A percentile compares a stretch with the other conserved stretches of the same genome.
Conservation (phyloP, 345 rosid genomes). For the Gossypium herbaceum region DNA sequence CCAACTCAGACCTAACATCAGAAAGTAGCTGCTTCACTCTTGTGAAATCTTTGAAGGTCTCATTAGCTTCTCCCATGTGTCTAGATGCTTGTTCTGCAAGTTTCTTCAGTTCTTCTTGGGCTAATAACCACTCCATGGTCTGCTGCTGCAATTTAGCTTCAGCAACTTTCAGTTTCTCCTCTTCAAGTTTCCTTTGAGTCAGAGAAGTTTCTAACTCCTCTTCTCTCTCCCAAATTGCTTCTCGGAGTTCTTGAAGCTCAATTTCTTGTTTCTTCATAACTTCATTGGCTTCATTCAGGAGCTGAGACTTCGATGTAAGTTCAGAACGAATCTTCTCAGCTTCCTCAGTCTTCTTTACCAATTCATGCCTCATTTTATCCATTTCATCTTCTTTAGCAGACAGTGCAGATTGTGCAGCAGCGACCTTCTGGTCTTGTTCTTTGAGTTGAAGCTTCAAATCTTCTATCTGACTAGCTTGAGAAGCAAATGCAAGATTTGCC, state of each 20-base stretch:
- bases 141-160: slow-evolving; percentile 61
- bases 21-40: slow-evolving; percentile 67
- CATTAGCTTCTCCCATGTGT: slow-evolving; percentile 43
- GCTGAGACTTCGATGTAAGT: slow-evolving; percentile 45
- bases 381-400: slow-evolving; percentile 54
- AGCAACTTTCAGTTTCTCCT: slow-evolving; percentile 55
- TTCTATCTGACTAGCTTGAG: slow-evolving; percentile 67
- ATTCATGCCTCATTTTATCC: slow-evolving; percentile 43
- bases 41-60: slow-evolving; percentile 51
- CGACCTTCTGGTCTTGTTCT: slow-evolving; percentile 51
- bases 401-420: slow-evolving; percentile 39
- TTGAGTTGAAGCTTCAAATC: slow-evolving; percentile 49
- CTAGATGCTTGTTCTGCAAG: slow-evolving; percentile 41
- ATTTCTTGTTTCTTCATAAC: slow-evolving; percentile 58
- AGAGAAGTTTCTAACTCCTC: slow-evolving; percentile 52
- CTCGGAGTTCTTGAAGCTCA: slow-evolving; percentile 54
- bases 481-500: slow-evolving; percentile 50
- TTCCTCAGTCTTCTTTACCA: slow-evolving; percentile 46
- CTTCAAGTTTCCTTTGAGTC: slow-evolving; percentile 44
- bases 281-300: slow-evolving; percentile 57
- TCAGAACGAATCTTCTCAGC: slow-evolving; percentile 39
- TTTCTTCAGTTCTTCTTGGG: slow-evolving; percentile 57
- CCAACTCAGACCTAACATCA: slow-evolving; percentile 67
- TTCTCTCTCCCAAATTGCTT: slow-evolving; percentile 49
- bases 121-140: slow-evolving; percentile 66